Base-by-base conservation (phyloP, 2,329 filamentous ascomycete species). In the Botrytis fragariae region DNA sequence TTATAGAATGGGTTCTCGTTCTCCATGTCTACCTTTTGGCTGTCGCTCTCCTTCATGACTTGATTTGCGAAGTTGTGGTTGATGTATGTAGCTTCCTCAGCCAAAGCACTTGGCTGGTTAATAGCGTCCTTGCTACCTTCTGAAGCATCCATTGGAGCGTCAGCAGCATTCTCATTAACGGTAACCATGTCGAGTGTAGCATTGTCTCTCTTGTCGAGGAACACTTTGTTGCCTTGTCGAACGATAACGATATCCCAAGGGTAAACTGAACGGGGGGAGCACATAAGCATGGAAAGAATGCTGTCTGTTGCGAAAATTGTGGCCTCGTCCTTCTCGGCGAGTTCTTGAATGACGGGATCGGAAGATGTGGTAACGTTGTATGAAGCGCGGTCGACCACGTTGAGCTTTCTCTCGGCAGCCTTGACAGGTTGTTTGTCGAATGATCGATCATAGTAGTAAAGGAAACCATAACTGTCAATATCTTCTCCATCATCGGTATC, bases 51-150 rank as follows among this genome's bases (percentile, higher is more conserved):
- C 79, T 90, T 84, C 77, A 99, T 95, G 69, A 97, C 94, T 87
- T 99, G 96, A 84, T 97, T 93, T 79, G 94, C 93, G 84, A 99
- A 99, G 87, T 98, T 97, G 89, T 98, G 96, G 90, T 99, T 99
- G 89, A 99, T 99, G 87, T 98, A 97, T 70, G 96, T 99, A 72
- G 96, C 96, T 85, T 99, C 96, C 83, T 98, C 92, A 81, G 97
- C 95, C 73, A 99, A 90, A 71, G 95, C 94, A 72, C 87, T 86
- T n/a, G 96, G 96, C 81, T 94, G 94, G 89, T 99, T 99, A 85
- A 99, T 92, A 77, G 89, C 87, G 82, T 99, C 96, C 85, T 97
- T 97, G 86, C 93, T 94, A 80, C 93, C 93, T 81, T 98, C 95
- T 73, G 93, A 91, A 42, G 92, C 90, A 83, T 99, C 96, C 71